Conservation (phyloP, 495 filamentous ascomycete species). For the Aspergillus egyptiacus region DNA sequence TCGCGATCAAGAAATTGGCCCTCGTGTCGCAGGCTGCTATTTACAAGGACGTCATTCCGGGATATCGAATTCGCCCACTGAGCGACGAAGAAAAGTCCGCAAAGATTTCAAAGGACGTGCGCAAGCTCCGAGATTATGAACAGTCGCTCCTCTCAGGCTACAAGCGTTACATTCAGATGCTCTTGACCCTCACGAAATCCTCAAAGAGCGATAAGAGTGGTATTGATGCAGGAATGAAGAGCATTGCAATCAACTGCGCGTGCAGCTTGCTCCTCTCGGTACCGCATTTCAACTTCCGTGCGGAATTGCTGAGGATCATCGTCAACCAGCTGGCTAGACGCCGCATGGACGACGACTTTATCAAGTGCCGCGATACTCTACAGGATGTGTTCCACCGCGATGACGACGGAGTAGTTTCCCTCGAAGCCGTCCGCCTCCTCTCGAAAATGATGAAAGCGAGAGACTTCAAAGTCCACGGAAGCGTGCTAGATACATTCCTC, state of each 20-base stretch:
- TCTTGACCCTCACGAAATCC: constrained; percentile 56
- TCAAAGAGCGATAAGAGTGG: constrained; percentile 27
- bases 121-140: constrained; percentile 72
- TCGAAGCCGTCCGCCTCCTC: constrained; percentile 79
- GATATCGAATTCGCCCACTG: constrained; percentile 84
- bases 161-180: constrained; percentile 70
- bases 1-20: constrained; percentile 74
- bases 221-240: constrained; percentile 45
- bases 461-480: constrained; percentile 75
- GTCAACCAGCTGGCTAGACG: constrained; percentile 71
- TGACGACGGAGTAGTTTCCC: constrained; percentile 77
- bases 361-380: constrained; percentile 72
- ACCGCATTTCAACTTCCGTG: constrained; percentile 94
- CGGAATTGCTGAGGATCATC: constrained; percentile 78
- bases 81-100: constrained; percentile 62
- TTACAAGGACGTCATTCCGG: constrained; percentile 95
- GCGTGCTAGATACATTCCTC: constrained; percentile 83
- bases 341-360: constrained; percentile 62
- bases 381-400: constrained; percentile 81
- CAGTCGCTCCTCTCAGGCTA: constrained; percentile 77
- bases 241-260: constrained; percentile 76
- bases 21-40: constrained; percentile 79
- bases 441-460: constrained; percentile 90
- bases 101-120: constrained; percentile 89
- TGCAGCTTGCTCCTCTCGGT: constrained; percentile 71